Conservation (phyloP, 164 flowering plant genomes). For the Vitis vinifera region ASM3070453v1 NC_081806.1:921501-922000, state of each 20-base stretch:
- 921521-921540: neutral
- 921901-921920: neutral
- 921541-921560: slow-evolving; percentile 3
- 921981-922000: neutral
- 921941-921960: neutral
- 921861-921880: no score
- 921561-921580: neutral
- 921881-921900: neutral
- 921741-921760: neutral
- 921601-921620: neutral
- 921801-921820: neutral
- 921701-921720: neutral
- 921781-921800: neutral
- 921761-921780: neutral
- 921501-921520: slow-evolving; percentile 3
- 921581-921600: neutral
- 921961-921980: neutral
- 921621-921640: neutral
- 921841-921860: neutral
- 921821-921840: neutral
- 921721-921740: neutral
- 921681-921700: neutral
- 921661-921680: neutral
- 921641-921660: neutral
- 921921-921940: neutral